Base-by-base conservation (phyloP, 306 rosid species). In the Aeschynomene evenia region DNA sequence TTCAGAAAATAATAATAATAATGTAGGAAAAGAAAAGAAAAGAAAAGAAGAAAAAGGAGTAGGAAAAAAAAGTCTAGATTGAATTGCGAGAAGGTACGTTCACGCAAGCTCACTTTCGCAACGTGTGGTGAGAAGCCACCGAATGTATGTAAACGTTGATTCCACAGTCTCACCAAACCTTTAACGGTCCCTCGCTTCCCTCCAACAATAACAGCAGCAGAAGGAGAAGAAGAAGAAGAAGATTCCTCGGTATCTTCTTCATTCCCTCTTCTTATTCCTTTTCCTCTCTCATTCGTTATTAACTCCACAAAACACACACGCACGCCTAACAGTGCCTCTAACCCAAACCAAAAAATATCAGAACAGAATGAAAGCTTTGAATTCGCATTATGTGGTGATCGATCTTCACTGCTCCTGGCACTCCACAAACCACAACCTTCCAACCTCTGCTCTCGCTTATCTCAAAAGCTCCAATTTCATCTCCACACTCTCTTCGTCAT, bases 211-310 rank as follows among this genome's bases (percentile, higher is more conserved):
- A 37, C 37, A 33, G 7, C 1, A 40, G 31, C 4, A 28, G 3
- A 28, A 57, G 11, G 14, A 4, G 0, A 3, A 3, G n/a, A 11
- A 13, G 5, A 21, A 68, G 10, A 4, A 45, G 39, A 72, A 87
- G 89, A 85, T 87, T 59, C 93, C 78, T 23, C 18, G 62, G 96
- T 80, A 90, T 90, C 96, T 90, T 87, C 93, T 75, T 34, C 14
- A n/a, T 28, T 42, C 69, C 12, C 8, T 6, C 39, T 34, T 34
- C 40, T 34, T 28, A n/a, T n/a, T n/a, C 31, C 31, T 34, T 4
- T 33, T 63, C 33, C 46, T 40, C 57, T 15, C 31, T 28, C 29
- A 51, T 14, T 21, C 45, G 49, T 1, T 22, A 23, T 9, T 31
- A 57, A 53, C 20, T 42, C 52, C 57, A 21, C 20, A 49, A 29